Conservation (phyloP, 306 rosid genomes). For the Quercus wislizeni region DNA sequence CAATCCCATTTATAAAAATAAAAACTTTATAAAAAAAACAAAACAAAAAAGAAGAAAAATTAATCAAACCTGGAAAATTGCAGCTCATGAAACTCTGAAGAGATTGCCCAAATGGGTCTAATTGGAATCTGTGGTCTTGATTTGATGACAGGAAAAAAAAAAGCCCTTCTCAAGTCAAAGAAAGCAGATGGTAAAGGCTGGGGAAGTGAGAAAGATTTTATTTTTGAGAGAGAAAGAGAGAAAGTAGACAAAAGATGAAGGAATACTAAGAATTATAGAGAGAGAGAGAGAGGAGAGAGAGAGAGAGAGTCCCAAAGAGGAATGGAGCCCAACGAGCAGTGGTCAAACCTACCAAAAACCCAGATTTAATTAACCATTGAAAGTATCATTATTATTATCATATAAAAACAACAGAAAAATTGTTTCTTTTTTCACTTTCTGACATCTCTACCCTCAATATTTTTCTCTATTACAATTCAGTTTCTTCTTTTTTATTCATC, state of each 20-base stretch:
- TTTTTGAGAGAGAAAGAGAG: slow-evolving; percentile 4
- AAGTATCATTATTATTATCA: slow-evolving; percentile 32
- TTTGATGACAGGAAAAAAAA: slow-evolving; percentile 28
- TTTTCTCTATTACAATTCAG: not conserved
- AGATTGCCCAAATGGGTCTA: slow-evolving; percentile 33
- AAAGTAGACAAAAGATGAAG: slow-evolving; percentile 3
- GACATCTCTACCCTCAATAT: slow-evolving; percentile 31
- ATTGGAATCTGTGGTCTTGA: slow-evolving; percentile 41
- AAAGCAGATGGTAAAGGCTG: slow-evolving; percentile 61
- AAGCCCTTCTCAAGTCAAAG: slow-evolving; percentile 55
- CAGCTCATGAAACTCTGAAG: slow-evolving; percentile 46
- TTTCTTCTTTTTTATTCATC: not conserved
- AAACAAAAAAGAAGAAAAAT: not conserved
- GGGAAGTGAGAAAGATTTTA: slow-evolving; percentile 36
- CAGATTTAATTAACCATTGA: slow-evolving; percentile 45
- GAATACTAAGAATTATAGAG: slow-evolving; percentile 24
- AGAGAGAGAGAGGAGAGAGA: slow-evolving; percentile 29
- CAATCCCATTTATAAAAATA: slow-evolving; percentile 1
- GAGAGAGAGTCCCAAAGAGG: slow-evolving; percentile 29
- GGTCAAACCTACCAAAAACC: slow-evolving; percentile 74
- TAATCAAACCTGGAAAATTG: slow-evolving; percentile 39
- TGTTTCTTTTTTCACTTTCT: not conserved
- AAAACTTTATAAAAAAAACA: not conserved
- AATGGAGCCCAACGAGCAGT: slow-evolving; percentile 58
- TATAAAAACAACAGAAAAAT: slow-evolving; percentile 3